Conservation (phyloP, 148 eudicot genomes). For the Diospyros lotus region DNA sequence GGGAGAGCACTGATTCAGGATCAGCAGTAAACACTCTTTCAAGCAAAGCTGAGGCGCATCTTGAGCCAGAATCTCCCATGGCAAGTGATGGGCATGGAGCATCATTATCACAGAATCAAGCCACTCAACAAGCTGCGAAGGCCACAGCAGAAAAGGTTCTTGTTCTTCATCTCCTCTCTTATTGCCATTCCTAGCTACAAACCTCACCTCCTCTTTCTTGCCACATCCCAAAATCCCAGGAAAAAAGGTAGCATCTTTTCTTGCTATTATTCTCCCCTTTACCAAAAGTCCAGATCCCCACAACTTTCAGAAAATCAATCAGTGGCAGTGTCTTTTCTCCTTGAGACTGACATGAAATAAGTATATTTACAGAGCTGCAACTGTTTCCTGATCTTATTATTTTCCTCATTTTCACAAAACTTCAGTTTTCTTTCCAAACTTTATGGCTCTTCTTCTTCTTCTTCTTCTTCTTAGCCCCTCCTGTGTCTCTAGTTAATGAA, state of each 20-base stretch:
- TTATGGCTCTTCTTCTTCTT: constrained; percentile 7
- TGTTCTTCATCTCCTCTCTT: not conserved
- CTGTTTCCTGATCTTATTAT: constrained; percentile 19
- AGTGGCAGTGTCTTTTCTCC: constrained; percentile 18
- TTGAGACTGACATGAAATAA: constrained; percentile 39
- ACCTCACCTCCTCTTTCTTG: not conserved
- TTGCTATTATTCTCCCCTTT: not conserved
- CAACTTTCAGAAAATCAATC: constrained; percentile 30
- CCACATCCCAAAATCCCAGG: constrained; percentile 20
- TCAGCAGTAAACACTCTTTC: constrained; percentile 72
- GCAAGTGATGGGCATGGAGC: constrained; percentile 41
- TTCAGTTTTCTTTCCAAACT: constrained; percentile 24
- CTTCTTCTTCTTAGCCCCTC: too few relatives aligned
- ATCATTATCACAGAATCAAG: constrained; percentile 33
- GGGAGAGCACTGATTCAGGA: constrained; percentile 72
- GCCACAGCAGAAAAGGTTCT: constrained; percentile 58
- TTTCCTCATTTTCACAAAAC: constrained; percentile 51
- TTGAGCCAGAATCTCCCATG: constrained; percentile 67
- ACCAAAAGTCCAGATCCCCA: constrained; percentile 44
- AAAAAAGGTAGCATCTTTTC: constrained; percentile 17
- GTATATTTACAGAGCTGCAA: constrained; percentile 40
- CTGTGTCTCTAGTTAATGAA: too few relatives aligned
- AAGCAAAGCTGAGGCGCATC: constrained; percentile 46
- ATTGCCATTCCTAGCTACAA: not conserved
- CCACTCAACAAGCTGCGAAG: constrained; percentile 39